A percentile compares a stretch with the other conserved stretches of the same genome.
Evolutionary conservation across 1,139 yeast genomes (phyloP).

Genomic region (Blastobotrys aristatus): DNA sequence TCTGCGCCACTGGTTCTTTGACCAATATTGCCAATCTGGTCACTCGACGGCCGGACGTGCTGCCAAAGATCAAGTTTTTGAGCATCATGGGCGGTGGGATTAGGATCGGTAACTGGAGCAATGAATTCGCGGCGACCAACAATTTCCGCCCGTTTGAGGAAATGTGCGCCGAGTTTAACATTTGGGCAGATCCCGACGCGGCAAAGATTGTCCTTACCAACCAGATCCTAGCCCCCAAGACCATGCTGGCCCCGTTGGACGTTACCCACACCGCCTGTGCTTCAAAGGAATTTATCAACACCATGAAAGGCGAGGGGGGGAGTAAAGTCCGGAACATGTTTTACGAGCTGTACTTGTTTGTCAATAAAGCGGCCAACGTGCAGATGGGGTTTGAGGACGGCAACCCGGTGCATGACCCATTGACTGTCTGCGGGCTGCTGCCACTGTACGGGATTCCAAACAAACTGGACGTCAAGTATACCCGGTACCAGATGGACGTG

Average conservation of each 20-base stretch:
- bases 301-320: constrained; percentile 22
- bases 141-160: too few relatives aligned
- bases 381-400: constrained; percentile 48
- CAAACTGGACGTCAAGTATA: constrained; percentile 31
- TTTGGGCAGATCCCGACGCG: constrained; percentile 72
- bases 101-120: constrained; percentile 41
- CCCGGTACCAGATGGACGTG: constrained; percentile 37
- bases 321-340: constrained; percentile 46
- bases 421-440: constrained; percentile 59
- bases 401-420: constrained; percentile 81
- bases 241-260: constrained; percentile 60
- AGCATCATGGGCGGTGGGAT: constrained; percentile 79
- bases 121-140: too few relatives aligned
- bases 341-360: constrained; percentile 53
- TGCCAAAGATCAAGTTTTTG: constrained; percentile 43
- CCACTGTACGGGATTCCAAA: constrained; percentile 37
- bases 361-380: constrained; percentile 44
- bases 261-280: constrained; percentile 68
- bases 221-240: constrained; percentile 43
- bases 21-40: constrained; percentile 63
- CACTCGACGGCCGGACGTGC: constrained; percentile 47
- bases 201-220: constrained; percentile 53
- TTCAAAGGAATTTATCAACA: constrained; percentile 40
- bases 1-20: constrained; percentile 67
- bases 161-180: constrained; percentile 88